Conservation (phyloP, 164 flowering plant genomes). For the Macadamia integrifolia region DNA sequence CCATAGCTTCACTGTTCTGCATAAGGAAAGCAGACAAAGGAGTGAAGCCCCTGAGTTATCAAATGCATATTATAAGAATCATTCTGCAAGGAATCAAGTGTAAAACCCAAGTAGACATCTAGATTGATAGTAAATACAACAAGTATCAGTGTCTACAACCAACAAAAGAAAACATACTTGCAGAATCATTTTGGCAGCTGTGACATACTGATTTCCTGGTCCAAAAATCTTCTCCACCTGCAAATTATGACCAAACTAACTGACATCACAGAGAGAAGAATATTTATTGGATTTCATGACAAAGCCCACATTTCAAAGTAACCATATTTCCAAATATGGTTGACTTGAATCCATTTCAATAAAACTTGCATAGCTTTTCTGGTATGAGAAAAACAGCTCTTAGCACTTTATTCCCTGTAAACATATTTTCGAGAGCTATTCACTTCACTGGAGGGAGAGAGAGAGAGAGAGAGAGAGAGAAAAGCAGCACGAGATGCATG, state of each 20-base stretch:
- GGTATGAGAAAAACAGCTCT: background rate
- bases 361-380: background rate
- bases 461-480: too few species aligned
- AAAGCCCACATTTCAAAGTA: background rate
- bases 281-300: background rate
- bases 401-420: too few species aligned
- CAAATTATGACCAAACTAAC: conserved; percentile 13
- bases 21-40: background rate
- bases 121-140: background rate
- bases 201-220: conserved; percentile 97
- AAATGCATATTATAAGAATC: background rate
- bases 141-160: background rate
- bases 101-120: background rate
- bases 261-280: background rate
- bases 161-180: conserved; percentile 43
- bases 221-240: conserved; percentile 97
- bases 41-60: background rate
- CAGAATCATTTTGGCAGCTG: conserved; percentile 99
- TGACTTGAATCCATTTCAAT: background rate
- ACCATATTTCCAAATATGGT: background rate
- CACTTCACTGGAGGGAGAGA: too few species aligned
- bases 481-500: too few species aligned
- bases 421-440: too few species aligned
- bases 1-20: conserved; percentile 98
- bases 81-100: background rate